Conservation (phyloP, 306 rosid species). For the Fragaria vesca region DNA sequence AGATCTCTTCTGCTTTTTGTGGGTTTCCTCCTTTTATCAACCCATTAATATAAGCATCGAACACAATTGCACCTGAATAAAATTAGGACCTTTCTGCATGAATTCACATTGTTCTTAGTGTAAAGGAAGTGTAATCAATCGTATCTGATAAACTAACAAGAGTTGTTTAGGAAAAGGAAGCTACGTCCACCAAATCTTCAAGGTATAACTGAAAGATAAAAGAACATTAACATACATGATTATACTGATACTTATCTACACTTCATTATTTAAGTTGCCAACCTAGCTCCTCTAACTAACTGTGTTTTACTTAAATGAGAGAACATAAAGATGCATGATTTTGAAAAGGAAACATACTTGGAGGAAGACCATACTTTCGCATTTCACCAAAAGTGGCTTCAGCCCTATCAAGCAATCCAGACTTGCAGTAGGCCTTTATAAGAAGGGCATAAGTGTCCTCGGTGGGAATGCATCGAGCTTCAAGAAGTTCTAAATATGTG, state of each 20-base stretch:
- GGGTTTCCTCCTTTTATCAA: conserved; percentile 66
- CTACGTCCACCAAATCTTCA: neutral
- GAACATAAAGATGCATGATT: neutral
- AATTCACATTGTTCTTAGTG: conserved; percentile 12
- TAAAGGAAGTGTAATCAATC: neutral
- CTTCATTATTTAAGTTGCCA: neutral
- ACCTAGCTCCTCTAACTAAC: neutral
- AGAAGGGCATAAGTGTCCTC: conserved; percentile 96
- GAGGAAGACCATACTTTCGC: conserved; percentile 62
- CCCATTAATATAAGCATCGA: conserved; percentile 83
- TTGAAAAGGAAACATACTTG: conserved; percentile 55
- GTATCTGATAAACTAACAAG: neutral
- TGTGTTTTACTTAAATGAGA: neutral
- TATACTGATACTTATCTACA: neutral
- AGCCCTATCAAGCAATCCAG: conserved; percentile 64
- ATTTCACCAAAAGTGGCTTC: conserved; percentile 87
- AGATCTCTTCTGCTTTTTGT: conserved; percentile 74
- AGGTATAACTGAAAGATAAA: neutral
- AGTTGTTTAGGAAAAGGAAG: neutral
- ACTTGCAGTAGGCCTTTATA: conserved; percentile 76
- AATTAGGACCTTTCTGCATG: conserved; percentile 14
- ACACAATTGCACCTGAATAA: conserved; percentile 68
- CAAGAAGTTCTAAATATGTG: conserved; percentile 73
- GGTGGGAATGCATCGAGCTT: conserved; percentile 71
- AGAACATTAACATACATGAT: neutral